A percentile compares a stretch with the other conserved stretches of the same genome.
Conservation (phyloP, 2,329 filamentous ascomycete species). For the Fusarium ramigenum region DNA sequence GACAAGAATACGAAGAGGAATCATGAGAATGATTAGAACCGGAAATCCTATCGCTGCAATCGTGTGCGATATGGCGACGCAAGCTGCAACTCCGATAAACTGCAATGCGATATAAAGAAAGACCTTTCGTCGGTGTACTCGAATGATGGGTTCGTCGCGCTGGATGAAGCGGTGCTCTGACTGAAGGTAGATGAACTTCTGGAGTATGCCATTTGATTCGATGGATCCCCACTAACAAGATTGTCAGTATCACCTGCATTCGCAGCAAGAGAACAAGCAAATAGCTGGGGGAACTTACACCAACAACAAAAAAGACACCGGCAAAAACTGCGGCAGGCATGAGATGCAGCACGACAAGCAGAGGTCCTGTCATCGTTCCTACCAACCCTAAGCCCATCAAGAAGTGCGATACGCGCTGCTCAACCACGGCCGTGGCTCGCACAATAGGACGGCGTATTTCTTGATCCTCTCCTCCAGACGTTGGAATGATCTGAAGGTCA, state of each 20-base stretch:
- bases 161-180: neutral
- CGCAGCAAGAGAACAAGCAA: neutral
- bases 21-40: neutral
- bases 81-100: neutral
- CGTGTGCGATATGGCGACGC: neutral
- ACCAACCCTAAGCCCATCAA: neutral
- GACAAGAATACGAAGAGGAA: neutral
- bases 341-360: neutral
- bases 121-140: neutral
- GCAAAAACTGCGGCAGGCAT: neutral
- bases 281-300: accelerated
- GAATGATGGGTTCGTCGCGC: neutral
- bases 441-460: neutral
- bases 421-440: neutral
- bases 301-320: neutral
- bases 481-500: neutral
- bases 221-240: neutral
- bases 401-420: neutral
- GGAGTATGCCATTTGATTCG: neutral
- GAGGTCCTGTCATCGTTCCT: neutral
- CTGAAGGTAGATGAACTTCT: neutral
- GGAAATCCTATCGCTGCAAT: neutral
- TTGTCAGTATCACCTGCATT: neutral
- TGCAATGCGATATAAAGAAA: neutral
- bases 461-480: neutral